These are phyloP conservation scores for Globisporangium yorkense DNA, from an alignment of 352 stramenopile genomes.

Conservation along the genomic window DNA sequence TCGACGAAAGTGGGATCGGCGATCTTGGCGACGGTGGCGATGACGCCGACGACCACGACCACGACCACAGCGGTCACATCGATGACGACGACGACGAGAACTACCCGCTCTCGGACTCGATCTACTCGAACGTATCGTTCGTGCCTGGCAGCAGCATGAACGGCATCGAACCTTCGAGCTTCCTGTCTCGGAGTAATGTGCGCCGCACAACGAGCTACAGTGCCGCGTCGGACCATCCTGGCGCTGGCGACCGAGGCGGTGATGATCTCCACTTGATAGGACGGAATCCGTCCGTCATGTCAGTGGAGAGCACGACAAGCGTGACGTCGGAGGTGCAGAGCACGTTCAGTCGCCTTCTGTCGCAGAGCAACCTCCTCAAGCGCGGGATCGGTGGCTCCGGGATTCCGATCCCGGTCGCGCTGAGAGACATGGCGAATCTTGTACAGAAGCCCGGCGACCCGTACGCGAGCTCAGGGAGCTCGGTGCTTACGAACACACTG, in stretches of 20 bases:
- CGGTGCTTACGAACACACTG: slow-evolving; percentile 42
- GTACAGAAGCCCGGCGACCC: slow-evolving; percentile 40
- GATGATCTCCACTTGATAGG: slow-evolving; percentile 1
- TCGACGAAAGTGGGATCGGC: slow-evolving; percentile 35
- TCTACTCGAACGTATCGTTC: slow-evolving; percentile 58
- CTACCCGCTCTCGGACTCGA: slow-evolving; percentile 42
- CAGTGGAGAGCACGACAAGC: slow-evolving; percentile 31
- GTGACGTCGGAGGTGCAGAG: slow-evolving; percentile 26
- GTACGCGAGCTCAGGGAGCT: slow-evolving; percentile 33
- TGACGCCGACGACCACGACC: slow-evolving; percentile 25
- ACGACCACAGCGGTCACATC: slow-evolving; percentile 5
- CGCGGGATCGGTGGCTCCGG: slow-evolving; percentile 26
- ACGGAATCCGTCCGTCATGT: slow-evolving; percentile 19
- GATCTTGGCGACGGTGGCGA: slow-evolving; percentile 3
- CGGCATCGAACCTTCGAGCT: slow-evolving; percentile 12
- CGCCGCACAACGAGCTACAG: slow-evolving; percentile 11
- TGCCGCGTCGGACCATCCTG: slow-evolving; percentile 6
- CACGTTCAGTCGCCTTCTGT: slow-evolving; percentile 54
- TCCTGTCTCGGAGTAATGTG: slow-evolving; percentile 16
- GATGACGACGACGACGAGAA: slow-evolving; percentile 21
- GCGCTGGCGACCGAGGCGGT: slow-evolving; percentile 23
- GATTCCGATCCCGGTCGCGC: slow-evolving; percentile 20
- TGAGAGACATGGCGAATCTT: slow-evolving; percentile 17
- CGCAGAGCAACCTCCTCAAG: slow-evolving; percentile 55
- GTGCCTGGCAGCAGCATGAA: slow-evolving; percentile 15